Base-by-base conservation (phyloP, 2,329 filamentous ascomycete species). In the Sordariomycetes sp. region DNA sequence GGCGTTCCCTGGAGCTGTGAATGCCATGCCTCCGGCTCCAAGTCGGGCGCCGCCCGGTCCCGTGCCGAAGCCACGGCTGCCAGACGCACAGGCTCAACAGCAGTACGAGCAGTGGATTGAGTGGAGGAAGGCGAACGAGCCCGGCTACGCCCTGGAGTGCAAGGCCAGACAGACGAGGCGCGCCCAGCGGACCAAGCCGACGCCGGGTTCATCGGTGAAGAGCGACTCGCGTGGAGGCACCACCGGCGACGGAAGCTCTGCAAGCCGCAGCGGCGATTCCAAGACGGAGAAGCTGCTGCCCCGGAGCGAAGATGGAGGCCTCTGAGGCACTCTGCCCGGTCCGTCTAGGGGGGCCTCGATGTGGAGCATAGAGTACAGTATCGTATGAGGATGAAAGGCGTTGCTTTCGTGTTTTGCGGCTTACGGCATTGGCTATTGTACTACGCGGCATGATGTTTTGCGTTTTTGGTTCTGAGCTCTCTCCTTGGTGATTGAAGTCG, bases 71-170 rank as follows among this genome's bases (percentile, higher is more conserved):
- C 76, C 76, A 11, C 69, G 68, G 3, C 63, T 66, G 34, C 74
- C 74, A 53, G 66, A 77, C 60, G 65, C 76, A 14, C 59, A 64
- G 52, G 69, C 70, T 28, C 76, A 79, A 64, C 73, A 75, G 60
- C 68, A 70, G 59, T 79, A 79, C 63, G 76, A 79, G 65, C 73
- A 70, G 40, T 78, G 72, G 62, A 72, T 79, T 37, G 76, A 79
- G 64, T 76, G 72, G 72, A 72, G 75, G 59, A 79, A 79, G 61
- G 73, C 73, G 24, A 72, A 73, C 53, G 73, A 77, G 61, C 76
- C 76, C 6, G 75, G 74, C 2, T 79, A 78, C 62, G 76, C 76
- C 25, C 62, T 73, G 59, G 68, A 72, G 62, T 79, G 76, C 66
- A 76, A 75, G 61, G 66, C 68, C 48, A 68, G 76, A 53, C 76